These are phyloP conservation scores for Reutealis trisperma DNA, from an alignment of 345 rosid species.

Conservation along the genomic window DNA sequence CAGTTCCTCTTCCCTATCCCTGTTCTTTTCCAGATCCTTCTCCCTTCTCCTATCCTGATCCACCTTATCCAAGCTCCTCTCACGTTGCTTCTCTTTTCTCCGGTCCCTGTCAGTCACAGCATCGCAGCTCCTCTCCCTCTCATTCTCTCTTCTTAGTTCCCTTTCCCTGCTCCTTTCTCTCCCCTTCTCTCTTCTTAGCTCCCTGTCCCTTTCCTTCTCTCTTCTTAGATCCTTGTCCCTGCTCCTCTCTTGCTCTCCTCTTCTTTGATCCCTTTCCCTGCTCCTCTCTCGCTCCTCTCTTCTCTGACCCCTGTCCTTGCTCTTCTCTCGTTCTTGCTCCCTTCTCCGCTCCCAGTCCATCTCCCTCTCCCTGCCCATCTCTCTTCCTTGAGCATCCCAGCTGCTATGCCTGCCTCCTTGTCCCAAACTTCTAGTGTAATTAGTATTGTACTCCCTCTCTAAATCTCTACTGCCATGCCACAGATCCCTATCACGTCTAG, in stretches of 20 bases:
- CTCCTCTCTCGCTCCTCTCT: slow-evolving; percentile 45
- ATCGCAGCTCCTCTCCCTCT: background rate
- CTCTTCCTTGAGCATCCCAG: slow-evolving; percentile 36
- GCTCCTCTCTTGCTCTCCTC: slow-evolving; percentile 27
- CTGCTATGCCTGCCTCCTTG: slow-evolving; percentile 39
- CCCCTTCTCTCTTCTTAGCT: slow-evolving; percentile 22
- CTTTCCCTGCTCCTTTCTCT: slow-evolving; percentile 25
- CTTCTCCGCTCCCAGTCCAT: slow-evolving; percentile 7
- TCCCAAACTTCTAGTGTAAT: slow-evolving; percentile 40
- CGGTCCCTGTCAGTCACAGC: background rate
- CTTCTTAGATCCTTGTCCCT: slow-evolving; percentile 3
- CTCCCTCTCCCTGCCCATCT: slow-evolving; percentile 22
- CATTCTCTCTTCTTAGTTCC: slow-evolving; percentile 8
- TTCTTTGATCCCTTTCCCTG: slow-evolving; percentile 39
- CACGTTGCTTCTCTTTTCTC: background rate
- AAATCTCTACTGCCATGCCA: slow-evolving; percentile 44
- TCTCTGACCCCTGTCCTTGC: slow-evolving; percentile 19
- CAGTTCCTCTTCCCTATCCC: slow-evolving; percentile 1
- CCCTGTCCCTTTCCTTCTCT: slow-evolving; percentile 29
- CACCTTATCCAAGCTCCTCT: slow-evolving; percentile 17
- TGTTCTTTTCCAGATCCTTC: slow-evolving; percentile 9
- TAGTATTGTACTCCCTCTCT: slow-evolving; percentile 39
- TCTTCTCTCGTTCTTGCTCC: slow-evolving; percentile 24
- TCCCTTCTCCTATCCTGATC: slow-evolving; percentile 10
- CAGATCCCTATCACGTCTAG: slow-evolving; percentile 32